Base-by-base conservation (phyloP, 163 green algal genomes). In the Volvox carteri region DNA sequence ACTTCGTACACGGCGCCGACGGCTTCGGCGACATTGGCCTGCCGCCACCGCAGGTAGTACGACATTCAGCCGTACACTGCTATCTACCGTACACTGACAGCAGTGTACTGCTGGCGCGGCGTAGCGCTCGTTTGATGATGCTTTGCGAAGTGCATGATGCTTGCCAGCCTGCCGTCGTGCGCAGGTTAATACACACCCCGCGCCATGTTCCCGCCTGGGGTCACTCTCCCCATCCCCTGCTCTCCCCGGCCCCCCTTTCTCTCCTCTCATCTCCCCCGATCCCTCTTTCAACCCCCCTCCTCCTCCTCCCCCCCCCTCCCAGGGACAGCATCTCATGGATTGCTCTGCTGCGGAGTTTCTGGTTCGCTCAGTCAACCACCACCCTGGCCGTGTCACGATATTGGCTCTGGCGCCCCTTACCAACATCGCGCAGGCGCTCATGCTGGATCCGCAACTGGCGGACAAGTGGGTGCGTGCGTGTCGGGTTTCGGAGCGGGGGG, bases 1-100 rank as follows among this genome's bases (percentile, higher is more conserved):
- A 98, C 88, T 99, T 98, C 92, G 95, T 99, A 65, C 97, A 99
- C 80, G 97, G 96, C 12, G 83, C 85, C n/a, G 97, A 99, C 83
- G 97, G 97, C 30, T 95, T 99, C 83, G 97, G 97, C 33, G 97
- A 98, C 92, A 96, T 94, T 21, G 84, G 92, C 67, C 91, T 91
- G 41, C 62, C 90, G 35, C 48, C 75, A 30, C 88, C 93, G 25
- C 67, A 93, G 73, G 92, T 93, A 44, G 30, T 77, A 9, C 21
- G 48, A 58, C 48, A 58, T 58, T 58, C 12, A 11, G 12, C 48
- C 48, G 12, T 58, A 58, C 48, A 58, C 48, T 23, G 48, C 48
- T 58, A 11, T 14, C 48, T 23, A 14, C 11, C 48, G 12, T 14
- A 58, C 48, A 58, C 48, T n/a, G n/a, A n/a, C n/a, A n/a, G n/a